phyloP scores from a whole-genome alignment of 345 rosid genomes.

The Mangifera indica region DNA sequence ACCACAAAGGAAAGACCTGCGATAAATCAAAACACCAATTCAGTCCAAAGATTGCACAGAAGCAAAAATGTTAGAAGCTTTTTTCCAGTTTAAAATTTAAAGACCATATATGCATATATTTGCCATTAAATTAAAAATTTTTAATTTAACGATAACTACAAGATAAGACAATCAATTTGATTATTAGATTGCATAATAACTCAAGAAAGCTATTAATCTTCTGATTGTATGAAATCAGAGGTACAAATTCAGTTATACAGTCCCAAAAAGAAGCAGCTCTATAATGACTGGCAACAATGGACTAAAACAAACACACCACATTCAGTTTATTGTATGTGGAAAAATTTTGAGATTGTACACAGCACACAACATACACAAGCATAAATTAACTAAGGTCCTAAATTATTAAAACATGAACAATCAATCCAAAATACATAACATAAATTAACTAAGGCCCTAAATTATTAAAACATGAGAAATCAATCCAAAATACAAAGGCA shows the following conservation, averaged over 20 bases:
- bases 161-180: background rate
- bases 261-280: too few relatives aligned
- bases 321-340: too few relatives aligned
- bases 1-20: slow-evolving; percentile 77
- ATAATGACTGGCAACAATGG: too few relatives aligned
- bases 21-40: slow-evolving; percentile 6
- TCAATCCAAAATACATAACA: background rate
- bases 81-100: background rate
- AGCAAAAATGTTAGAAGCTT: background rate
- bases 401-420: too few relatives aligned
- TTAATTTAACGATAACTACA: background rate
- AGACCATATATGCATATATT: background rate
- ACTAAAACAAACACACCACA: too few relatives aligned
- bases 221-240: background rate
- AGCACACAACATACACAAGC: background rate
- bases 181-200: background rate
- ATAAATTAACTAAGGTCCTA: background rate
- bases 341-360: too few relatives aligned
- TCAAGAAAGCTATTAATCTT: too few relatives aligned
- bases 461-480: too few relatives aligned
- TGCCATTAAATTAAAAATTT: background rate
- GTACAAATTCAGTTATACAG: too few relatives aligned
- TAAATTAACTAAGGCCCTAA: background rate
- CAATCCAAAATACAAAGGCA: too few relatives aligned
- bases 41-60: background rate